Evolutionary conservation across 306 rosid genomes (phyloP).

Genomic region (Malus sieversii): DNA sequence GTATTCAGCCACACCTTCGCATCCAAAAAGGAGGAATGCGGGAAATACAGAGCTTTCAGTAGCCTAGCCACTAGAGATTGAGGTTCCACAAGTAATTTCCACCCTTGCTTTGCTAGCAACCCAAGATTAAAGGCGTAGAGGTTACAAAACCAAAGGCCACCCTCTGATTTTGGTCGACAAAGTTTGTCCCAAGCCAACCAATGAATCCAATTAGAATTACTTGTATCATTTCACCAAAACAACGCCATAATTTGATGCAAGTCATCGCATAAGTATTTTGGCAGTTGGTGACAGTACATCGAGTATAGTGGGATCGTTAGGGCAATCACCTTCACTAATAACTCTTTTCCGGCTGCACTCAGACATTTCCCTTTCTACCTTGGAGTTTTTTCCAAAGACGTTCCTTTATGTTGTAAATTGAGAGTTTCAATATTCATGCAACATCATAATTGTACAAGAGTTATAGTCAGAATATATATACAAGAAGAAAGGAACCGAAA

Average conservation of each 20-base stretch:
- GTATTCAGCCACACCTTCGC: too few species aligned
- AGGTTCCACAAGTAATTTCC: too few species aligned
- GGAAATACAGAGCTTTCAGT: too few species aligned
- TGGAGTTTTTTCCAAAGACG: not conserved
- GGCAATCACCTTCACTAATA: not conserved
- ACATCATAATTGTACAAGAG: too few species aligned
- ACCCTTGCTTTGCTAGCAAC: not conserved
- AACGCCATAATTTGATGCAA: not conserved
- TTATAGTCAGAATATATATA: too few species aligned
- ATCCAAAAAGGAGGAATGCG: too few species aligned
- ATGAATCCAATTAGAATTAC: not conserved
- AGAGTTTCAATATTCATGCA: too few species aligned
- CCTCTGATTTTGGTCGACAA: not conserved
- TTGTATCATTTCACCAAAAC: too few species aligned
- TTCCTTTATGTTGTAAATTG: not conserved
- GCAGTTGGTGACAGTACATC: not conserved
- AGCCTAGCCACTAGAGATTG: too few species aligned
- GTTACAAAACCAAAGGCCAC: not conserved
- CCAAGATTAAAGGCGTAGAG: not conserved
- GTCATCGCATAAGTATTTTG: not conserved
- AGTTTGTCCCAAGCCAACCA: not conserved
- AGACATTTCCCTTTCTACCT: not conserved
- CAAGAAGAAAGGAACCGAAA: too few species aligned
- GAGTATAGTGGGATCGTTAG: too few species aligned
- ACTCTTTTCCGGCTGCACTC: not conserved